Evolutionary conservation across 805 yeast genomes (phyloP).

Genomic region (Jamesozyma hellenica): DNA sequence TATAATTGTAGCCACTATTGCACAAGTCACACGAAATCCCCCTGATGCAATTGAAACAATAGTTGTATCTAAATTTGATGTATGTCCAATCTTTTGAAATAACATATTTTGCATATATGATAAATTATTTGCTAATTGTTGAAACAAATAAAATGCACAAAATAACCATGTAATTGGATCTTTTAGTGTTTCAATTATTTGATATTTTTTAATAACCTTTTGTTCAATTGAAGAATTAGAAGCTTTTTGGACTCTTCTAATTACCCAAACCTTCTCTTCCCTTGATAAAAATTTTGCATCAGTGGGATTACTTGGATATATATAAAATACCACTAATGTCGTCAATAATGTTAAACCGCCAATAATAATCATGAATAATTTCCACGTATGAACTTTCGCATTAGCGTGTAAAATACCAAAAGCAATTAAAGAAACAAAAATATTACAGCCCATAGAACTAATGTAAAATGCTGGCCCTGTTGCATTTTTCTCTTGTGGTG

Average conservation of each 20-base stretch:
- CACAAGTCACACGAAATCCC: conserved; percentile 37
- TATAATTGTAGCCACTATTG: conserved; percentile 31
- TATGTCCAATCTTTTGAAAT: conserved; percentile 38
- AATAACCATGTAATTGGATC: conserved; percentile 43
- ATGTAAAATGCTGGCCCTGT: conserved; percentile 46
- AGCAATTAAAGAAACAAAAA: conserved; percentile 44
- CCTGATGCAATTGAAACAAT: conserved; percentile 45
- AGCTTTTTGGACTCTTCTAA: conserved; percentile 34
- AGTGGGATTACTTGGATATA: conserved; percentile 50
- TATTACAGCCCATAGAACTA: conserved; percentile 41
- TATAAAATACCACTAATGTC: conserved; percentile 27
- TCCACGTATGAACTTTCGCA: conserved; percentile 36
- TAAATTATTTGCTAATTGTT: conserved; percentile 43
- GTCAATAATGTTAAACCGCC: conserved; percentile 44
- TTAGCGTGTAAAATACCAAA: conserved; percentile 29
- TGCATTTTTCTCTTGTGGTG: conserved; percentile 37
- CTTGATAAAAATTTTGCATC: conserved; percentile 37
- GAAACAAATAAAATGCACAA: conserved; percentile 33
- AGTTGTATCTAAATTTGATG: conserved; percentile 36
- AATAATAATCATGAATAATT: conserved; percentile 43
- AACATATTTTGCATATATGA: conserved; percentile 44
- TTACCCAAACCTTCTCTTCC: conserved; percentile 44
- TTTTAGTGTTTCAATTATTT: conserved; percentile 39
- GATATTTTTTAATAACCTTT: conserved; percentile 37
- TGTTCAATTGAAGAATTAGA: conserved; percentile 38